phyloP scores from a whole-genome alignment of 1,284 basidiomycete genomes.

The Singerocomus inundabilis region DNA sequence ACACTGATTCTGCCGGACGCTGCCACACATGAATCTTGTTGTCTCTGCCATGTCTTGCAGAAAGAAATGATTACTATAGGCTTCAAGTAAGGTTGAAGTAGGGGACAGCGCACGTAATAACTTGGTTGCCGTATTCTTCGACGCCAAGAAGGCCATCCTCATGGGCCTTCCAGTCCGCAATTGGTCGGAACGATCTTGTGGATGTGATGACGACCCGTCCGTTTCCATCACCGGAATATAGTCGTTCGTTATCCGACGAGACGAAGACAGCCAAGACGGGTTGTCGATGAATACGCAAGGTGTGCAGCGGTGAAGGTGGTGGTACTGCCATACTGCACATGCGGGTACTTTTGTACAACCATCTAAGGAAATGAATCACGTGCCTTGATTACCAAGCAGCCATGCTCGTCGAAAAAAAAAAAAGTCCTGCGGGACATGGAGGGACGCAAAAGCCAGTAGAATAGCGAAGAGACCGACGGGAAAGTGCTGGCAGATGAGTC shows the following conservation, averaged over 20 bases:
- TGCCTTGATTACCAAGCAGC: too few species aligned
- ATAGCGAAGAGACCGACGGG: too few species aligned
- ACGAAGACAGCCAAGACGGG: constrained; percentile 58
- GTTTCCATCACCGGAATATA: constrained; percentile 80
- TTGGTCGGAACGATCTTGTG: constrained; percentile 65
- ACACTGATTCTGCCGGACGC: constrained; percentile 44
- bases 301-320: constrained; percentile 61
- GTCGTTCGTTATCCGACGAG: constrained; percentile 67
- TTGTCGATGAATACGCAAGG: constrained; percentile 70
- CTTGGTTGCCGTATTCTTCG: constrained; percentile 61
- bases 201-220: constrained; percentile 74
- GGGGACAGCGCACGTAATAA: constrained; percentile 68
- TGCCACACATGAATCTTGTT: constrained; percentile 77
- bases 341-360: too few species aligned
- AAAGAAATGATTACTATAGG: not conserved
- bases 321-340: constrained; percentile 13
- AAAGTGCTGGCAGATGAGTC: too few species aligned
- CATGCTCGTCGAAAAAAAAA: too few species aligned
- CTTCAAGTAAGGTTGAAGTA: not conserved
- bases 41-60: constrained; percentile 71
- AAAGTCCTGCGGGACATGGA: too few species aligned
- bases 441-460: too few species aligned
- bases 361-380: too few species aligned
- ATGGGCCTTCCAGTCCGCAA: constrained; percentile 78
- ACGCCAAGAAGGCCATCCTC: constrained; percentile 71